Evolutionary conservation across 2,329 filamentous ascomycete genomes (phyloP).

Genomic region (Scytalidium lignicola): DNA sequence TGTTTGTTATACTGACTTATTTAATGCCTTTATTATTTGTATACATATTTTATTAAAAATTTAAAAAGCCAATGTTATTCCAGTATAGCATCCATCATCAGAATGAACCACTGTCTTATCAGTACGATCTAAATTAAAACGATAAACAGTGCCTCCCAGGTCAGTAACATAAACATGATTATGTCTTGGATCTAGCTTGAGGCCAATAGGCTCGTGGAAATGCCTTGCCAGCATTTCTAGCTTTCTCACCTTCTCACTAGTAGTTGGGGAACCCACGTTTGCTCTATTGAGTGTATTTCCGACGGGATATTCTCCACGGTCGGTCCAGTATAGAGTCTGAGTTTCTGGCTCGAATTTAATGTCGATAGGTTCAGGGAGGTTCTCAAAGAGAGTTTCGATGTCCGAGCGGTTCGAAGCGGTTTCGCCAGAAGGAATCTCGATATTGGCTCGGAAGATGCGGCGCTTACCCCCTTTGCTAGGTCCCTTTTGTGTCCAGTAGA

Average conservation of each 20-base stretch:
- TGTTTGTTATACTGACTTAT: too few relatives aligned
- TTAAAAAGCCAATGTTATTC: constrained; percentile 1
- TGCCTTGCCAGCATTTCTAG: constrained; percentile 27
- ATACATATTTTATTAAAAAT: neutral
- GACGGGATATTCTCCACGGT: constrained; percentile 50
- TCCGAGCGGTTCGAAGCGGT: constrained; percentile 6
- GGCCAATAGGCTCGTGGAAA: constrained; percentile 42
- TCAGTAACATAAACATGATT: constrained; percentile 34
- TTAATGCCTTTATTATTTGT: too few relatives aligned
- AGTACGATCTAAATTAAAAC: constrained; percentile 27
- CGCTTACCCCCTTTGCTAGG: constrained; percentile 44
- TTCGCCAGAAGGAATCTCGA: constrained; percentile 32
- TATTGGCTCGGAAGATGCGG: constrained; percentile 46
- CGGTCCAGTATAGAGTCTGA: constrained; percentile 52
- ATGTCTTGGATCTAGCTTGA: constrained; percentile 34
- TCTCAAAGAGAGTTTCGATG: constrained; percentile 27
- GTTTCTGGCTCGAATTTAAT: constrained; percentile 45
- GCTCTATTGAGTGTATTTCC: constrained; percentile 49
- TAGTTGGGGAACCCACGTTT: constrained; percentile 1
- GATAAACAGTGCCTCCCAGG: constrained; percentile 34
- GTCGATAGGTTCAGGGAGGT: constrained; percentile 52
- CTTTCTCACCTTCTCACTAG: constrained; percentile 7
- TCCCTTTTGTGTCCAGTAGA: constrained; percentile 60
- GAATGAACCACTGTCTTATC: constrained; percentile 11
- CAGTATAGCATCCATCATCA: constrained; percentile 4